A percentile compares a stretch with the other conserved stretches of the same genome.
phyloP scores from a whole-genome alignment of 2,329 filamentous ascomycete species.

The Talaromyces sp. region DNA sequence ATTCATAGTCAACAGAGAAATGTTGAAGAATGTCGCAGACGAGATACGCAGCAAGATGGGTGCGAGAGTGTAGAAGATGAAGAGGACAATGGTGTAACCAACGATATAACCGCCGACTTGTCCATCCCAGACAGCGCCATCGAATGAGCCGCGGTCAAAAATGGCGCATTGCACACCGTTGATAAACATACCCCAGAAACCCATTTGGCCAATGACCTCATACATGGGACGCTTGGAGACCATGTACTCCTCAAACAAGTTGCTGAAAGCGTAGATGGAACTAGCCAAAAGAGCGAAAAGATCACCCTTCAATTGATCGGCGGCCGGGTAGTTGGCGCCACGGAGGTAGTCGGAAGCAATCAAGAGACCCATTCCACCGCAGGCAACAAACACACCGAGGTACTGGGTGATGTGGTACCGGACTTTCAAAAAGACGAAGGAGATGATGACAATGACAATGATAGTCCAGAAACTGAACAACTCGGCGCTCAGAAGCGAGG shows the following conservation, averaged over 20 bases:
- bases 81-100: conserved; percentile 81
- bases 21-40: conserved; percentile 93
- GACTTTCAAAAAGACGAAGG: conserved; percentile 77
- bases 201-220: conserved; percentile 89
- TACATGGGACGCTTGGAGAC: conserved; percentile 84
- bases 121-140: conserved; percentile 62
- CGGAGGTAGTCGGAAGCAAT: conserved; percentile 85
- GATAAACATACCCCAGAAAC: conserved; percentile 84
- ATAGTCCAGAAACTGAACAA: conserved; percentile 99
- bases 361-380: conserved; percentile 84
- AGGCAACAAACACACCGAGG: conserved; percentile 81
- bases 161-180: conserved; percentile 88
- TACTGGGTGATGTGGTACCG: conserved; percentile 88
- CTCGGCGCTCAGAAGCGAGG: conserved; percentile 87
- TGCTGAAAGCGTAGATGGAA: conserved; percentile 84
- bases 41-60: conserved; percentile 87
- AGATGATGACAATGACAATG: conserved; percentile 82
- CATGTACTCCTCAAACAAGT: conserved; percentile 92
- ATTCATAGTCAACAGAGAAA: conserved; percentile 87
- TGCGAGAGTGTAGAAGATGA: conserved; percentile 82
- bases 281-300: conserved; percentile 87
- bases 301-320: conserved; percentile 81
- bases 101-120: conserved; percentile 76
- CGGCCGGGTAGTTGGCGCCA: conserved; percentile 55
- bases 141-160: conserved; percentile 78